A percentile compares a stretch with the other conserved stretches of the same genome.
Evolutionary conservation across 106 monocot species (phyloP).

Genomic region (Allium fistulosum): DNA sequence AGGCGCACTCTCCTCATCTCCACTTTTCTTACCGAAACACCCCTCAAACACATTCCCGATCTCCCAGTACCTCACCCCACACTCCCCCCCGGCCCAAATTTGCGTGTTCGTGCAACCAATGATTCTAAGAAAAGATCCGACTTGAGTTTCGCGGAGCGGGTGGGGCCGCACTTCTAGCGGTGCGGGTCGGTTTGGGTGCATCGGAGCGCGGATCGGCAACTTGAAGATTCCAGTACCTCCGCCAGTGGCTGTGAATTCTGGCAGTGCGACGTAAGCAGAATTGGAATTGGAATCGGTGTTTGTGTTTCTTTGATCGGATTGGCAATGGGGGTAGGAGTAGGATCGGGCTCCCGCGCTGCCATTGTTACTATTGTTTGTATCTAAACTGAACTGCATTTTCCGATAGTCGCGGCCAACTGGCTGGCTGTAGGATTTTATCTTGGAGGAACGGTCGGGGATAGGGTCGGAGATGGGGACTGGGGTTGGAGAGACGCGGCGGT

Average conservation of each 20-base stretch:
- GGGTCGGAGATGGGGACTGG: conserved; percentile 8
- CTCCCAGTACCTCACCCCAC: conserved; percentile 39
- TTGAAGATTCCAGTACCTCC: conserved; percentile 31
- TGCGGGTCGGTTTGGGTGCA: conserved; percentile 30
- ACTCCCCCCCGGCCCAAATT: conserved; percentile 45
- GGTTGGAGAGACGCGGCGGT: background rate
- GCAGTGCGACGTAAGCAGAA: conserved; percentile 10
- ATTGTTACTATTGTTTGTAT: background rate
- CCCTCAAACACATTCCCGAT: conserved; percentile 12
- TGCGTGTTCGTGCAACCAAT: conserved; percentile 22
- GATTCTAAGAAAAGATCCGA: conserved; percentile 30
- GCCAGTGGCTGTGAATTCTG: conserved; percentile 30
- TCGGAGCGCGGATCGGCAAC: conserved; percentile 23
- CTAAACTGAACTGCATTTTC: background rate
- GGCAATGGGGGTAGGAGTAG: conserved; percentile 9
- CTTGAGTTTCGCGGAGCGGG: conserved; percentile 37
- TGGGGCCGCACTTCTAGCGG: conserved; percentile 34
- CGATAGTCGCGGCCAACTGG: conserved; percentile 5
- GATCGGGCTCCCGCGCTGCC: background rate
- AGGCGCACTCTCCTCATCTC: conserved; percentile 56
- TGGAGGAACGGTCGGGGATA: background rate
- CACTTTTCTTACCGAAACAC: conserved; percentile 9
- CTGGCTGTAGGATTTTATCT: conserved; percentile 18
- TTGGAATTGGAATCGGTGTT: background rate
- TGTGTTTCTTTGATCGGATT: background rate